A percentile compares a stretch with the other conserved stretches of the same genome.
phyloP scores from a whole-genome alignment of 75 land plant genomes.

The Selaginella moellendorffii region DNA sequence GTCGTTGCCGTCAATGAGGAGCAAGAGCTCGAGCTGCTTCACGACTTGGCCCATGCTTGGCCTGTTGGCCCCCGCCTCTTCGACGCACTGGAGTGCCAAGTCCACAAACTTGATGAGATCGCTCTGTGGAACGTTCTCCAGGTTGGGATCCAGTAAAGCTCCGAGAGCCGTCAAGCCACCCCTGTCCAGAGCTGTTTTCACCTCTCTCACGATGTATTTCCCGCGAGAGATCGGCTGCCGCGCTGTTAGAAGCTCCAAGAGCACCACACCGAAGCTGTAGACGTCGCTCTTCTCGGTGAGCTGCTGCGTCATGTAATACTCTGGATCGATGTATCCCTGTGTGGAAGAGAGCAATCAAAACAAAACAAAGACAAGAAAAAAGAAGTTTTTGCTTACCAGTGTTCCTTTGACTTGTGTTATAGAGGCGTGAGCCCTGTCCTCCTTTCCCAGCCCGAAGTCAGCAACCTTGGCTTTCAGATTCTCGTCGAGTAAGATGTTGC shows the following conservation, averaged over 20 bases:
- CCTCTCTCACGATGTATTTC: slow-evolving; percentile 62
- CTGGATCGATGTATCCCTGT: slow-evolving; percentile 96
- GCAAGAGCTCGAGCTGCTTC: slow-evolving; percentile 63
- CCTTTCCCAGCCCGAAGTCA: slow-evolving; percentile 1
- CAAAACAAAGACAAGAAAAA: no score
- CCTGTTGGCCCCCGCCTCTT: slow-evolving; percentile 38
- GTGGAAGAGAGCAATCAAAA: no score
- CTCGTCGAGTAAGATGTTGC: background rate
- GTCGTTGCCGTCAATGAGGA: no score
- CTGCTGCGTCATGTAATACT: slow-evolving; percentile 74
- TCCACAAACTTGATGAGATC: slow-evolving; percentile 38
- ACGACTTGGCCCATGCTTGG: slow-evolving; percentile 64
- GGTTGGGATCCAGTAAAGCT: slow-evolving; percentile 41
- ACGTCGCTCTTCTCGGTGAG: slow-evolving; percentile 81
- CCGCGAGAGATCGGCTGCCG: slow-evolving; percentile 48
- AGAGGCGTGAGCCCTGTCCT: background rate
- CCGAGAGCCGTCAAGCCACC: slow-evolving; percentile 25
- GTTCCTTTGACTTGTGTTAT: slow-evolving; percentile 10
- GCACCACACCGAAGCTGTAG: slow-evolving; percentile 74
- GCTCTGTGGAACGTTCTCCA: slow-evolving; percentile 7
- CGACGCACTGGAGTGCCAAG: slow-evolving; percentile 54
- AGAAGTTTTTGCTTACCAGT: slow-evolving; percentile 11
- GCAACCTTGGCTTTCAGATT: slow-evolving; percentile 3
- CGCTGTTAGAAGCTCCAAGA: slow-evolving; percentile 56
- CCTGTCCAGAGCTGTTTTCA: slow-evolving; percentile 29